Evolutionary conservation across 768 basidiomycete genomes (phyloP).

Genomic region (Neoboletus magnificus): DNA sequence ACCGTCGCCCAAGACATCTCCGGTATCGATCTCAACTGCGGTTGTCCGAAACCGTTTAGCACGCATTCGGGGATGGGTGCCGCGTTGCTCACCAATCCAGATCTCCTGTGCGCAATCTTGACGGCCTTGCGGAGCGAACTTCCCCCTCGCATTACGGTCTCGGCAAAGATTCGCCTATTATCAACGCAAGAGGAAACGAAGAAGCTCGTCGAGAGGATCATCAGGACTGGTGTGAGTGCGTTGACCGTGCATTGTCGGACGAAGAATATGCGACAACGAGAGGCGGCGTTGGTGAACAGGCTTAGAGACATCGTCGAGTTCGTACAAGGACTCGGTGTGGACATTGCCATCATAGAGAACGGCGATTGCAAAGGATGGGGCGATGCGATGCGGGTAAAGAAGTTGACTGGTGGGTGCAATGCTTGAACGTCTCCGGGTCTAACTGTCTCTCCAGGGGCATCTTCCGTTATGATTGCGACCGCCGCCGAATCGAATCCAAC

Average conservation of each 20-base stretch:
- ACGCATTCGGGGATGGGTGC: slow-evolving; percentile 96
- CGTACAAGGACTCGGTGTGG: slow-evolving; percentile 68
- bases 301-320: slow-evolving; percentile 84
- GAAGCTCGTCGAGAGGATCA: slow-evolving; percentile 82
- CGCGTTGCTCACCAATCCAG: slow-evolving; percentile 87
- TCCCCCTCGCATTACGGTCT: slow-evolving; percentile 79
- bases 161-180: slow-evolving; percentile 89
- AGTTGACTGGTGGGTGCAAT: slow-evolving; percentile 59
- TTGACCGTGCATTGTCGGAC: slow-evolving; percentile 96
- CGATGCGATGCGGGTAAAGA: slow-evolving; percentile 73
- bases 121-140: slow-evolving; percentile 69
- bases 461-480: slow-evolving; percentile 95
- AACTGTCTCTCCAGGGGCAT: slow-evolving; percentile 50
- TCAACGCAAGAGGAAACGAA: slow-evolving; percentile 86
- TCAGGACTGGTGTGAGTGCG: slow-evolving; percentile 82
- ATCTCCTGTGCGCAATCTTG: slow-evolving; percentile 86
- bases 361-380: slow-evolving; percentile 83
- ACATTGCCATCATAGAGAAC: slow-evolving; percentile 89
- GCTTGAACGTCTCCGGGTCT: neutral
- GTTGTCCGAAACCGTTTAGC: slow-evolving; percentile 95
- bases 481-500: slow-evolving; percentile 92
- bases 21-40: slow-evolving; percentile 96
- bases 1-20: slow-evolving; percentile 85
- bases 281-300: slow-evolving; percentile 74
- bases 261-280: slow-evolving; percentile 81